Conservation (phyloP, 1,284 basidiomycete genomes). For the Tilletiaria anomala region DNA sequence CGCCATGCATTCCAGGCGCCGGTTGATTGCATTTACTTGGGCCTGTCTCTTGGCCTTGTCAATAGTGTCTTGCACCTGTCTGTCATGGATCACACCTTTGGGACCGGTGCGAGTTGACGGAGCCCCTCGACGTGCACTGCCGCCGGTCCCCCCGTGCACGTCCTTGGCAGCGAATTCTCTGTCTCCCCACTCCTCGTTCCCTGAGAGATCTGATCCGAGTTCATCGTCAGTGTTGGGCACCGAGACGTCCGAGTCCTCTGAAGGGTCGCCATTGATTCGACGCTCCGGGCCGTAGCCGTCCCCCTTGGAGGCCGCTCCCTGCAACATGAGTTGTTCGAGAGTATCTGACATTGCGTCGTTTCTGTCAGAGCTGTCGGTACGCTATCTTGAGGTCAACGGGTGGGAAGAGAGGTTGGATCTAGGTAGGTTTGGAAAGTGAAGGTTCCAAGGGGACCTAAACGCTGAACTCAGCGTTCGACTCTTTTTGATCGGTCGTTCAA, state of each 20-base stretch:
- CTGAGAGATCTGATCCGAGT: conserved; percentile 14
- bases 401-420: too few species aligned
- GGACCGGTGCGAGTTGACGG: conserved; percentile 9
- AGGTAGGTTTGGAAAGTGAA: too few species aligned
- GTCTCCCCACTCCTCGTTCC: conserved; percentile 8
- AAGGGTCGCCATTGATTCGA: too few species aligned
- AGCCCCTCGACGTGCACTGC: background rate
- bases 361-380: too few species aligned
- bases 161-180: background rate
- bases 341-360: conserved; percentile 4
- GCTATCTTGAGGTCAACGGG: too few species aligned
- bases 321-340: conserved; percentile 15
- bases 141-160: background rate
- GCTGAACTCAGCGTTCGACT: too few species aligned
- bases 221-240: conserved; percentile 18
- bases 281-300: background rate
- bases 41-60: conserved; percentile 5
- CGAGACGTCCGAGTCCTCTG: background rate
- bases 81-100: conserved; percentile 24
- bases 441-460: too few species aligned
- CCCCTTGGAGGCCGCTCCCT: conserved; percentile 4
- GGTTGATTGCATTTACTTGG: conserved; percentile 10
- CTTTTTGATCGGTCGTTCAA: too few species aligned
- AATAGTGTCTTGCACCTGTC: conserved; percentile 6
- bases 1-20: conserved; percentile 9